Percentiles rank a stretch among this genome's conserved stretches.
phyloP scores from a whole-genome alignment of 805 yeast genomes.

The Saturnispora besseyi region DNA sequence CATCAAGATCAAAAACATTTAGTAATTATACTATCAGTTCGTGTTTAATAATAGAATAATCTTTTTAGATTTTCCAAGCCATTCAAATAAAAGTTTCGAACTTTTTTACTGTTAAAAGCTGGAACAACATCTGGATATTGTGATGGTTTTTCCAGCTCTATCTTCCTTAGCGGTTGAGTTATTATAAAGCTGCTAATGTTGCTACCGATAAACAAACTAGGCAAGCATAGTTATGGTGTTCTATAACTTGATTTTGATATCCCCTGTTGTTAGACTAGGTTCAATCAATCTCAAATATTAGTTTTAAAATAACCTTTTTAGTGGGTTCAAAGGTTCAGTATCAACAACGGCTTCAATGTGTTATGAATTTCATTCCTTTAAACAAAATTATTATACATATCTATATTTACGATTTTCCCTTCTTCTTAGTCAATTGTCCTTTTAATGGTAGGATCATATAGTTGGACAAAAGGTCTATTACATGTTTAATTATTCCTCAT shows the following conservation, averaged over 20 bases:
- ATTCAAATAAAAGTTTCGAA: constrained; percentile 24
- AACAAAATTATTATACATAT: constrained; percentile 28
- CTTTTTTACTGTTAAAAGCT: constrained; percentile 38
- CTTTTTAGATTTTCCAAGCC: too few species aligned
- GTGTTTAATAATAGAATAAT: too few species aligned
- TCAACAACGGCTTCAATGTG: constrained; percentile 64
- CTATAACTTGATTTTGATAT: constrained; percentile 41
- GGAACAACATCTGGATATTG: constrained; percentile 75
- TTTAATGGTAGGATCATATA: constrained; percentile 56
- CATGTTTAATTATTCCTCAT: background rate
- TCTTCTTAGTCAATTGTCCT: constrained; percentile 43
- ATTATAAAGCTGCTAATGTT: constrained; percentile 39
- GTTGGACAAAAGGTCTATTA: constrained; percentile 49
- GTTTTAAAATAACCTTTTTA: constrained; percentile 17
- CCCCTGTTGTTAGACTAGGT: constrained; percentile 15
- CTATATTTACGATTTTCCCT: constrained; percentile 42
- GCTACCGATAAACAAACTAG: constrained; percentile 36
- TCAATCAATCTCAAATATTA: constrained; percentile 12
- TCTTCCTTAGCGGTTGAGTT: constrained; percentile 52
- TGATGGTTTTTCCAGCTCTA: constrained; percentile 77
- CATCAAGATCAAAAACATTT: too few species aligned
- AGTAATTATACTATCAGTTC: too few species aligned
- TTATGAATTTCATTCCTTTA: constrained; percentile 41
- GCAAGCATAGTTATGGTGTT: constrained; percentile 57
- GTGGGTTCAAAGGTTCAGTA: constrained; percentile 23